Percentiles rank a stretch among this genome's conserved stretches.
phyloP scores from a whole-genome alignment of 2,329 filamentous ascomycete species.

The Pleurostoma richardsiae region DNA sequence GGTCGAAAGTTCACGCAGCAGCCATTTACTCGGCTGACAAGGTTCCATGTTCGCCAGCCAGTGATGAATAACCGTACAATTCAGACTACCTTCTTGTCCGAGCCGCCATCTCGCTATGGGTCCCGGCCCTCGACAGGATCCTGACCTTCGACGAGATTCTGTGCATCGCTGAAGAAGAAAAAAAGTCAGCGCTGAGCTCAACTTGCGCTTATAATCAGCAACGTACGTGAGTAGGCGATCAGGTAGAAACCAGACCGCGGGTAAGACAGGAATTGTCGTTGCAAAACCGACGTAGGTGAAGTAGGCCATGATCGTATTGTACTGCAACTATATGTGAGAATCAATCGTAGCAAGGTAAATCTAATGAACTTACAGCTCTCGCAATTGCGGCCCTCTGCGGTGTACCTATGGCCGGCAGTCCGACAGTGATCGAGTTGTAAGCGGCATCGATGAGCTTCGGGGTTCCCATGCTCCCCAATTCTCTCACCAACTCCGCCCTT shows the following conservation, averaged over 20 bases:
- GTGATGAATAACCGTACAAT: too few relatives aligned
- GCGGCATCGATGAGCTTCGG: constrained; percentile 26
- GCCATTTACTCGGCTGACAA: too few relatives aligned
- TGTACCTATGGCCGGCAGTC: constrained; percentile 31
- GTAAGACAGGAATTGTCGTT: background rate
- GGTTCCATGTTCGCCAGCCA: too few relatives aligned
- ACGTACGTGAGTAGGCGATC: background rate
- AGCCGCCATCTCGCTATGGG: too few relatives aligned
- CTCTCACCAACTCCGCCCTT: constrained; percentile 24
- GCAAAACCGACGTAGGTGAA: background rate
- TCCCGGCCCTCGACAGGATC: background rate
- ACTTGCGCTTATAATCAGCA: background rate
- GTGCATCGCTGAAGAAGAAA: background rate
- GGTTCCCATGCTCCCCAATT: constrained; percentile 24
- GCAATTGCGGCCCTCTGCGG: constrained; percentile 33
- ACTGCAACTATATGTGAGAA: background rate
- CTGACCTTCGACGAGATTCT: background rate
- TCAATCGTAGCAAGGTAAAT: background rate
- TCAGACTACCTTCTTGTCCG: too few relatives aligned
- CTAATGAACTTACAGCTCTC: constrained; percentile 22
- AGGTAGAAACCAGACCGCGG: background rate
- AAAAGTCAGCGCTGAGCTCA: background rate
- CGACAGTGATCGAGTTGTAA: constrained; percentile 37
- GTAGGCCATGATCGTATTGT: background rate
- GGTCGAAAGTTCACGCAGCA: too few relatives aligned